Percentiles rank a stretch among this genome's conserved stretches.
Evolutionary conservation across 495 filamentous ascomycete genomes (phyloP).

Genomic region (Stereocaulon alpinum): DNA sequence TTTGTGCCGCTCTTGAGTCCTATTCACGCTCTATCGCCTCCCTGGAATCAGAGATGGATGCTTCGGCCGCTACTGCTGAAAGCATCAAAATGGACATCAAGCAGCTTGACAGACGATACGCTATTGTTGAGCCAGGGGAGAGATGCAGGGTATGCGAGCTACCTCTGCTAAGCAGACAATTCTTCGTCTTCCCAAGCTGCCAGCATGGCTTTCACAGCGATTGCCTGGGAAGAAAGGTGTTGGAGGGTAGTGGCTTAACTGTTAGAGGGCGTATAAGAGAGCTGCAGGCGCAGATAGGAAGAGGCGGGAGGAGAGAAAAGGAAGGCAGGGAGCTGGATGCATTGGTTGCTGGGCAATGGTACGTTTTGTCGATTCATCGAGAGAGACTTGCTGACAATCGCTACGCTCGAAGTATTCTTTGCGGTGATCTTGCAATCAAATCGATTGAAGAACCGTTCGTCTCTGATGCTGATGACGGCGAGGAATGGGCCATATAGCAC

Average conservation of each 20-base stretch:
- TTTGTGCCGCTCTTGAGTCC: constrained; percentile 83
- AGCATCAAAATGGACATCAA: constrained; percentile 83
- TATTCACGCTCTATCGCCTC: constrained; percentile 83
- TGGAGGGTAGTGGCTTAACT: constrained; percentile 45
- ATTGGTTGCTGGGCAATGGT: constrained; percentile 73
- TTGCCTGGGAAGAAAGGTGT: constrained; percentile 72
- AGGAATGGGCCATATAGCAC: constrained; percentile 70
- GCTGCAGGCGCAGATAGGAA: constrained; percentile 67
- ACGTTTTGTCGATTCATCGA: constrained; percentile 28
- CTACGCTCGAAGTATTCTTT: constrained; percentile 55
- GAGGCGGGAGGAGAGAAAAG: constrained; percentile 62
- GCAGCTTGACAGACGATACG: constrained; percentile 75
- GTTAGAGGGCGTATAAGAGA: constrained; percentile 69
- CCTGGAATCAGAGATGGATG: constrained; percentile 94
- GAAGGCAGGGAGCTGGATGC: constrained; percentile 83
- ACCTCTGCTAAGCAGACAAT: constrained; percentile 77
- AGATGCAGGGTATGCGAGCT: constrained; percentile 79
- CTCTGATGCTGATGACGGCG: constrained; percentile 51
- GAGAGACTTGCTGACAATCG: background rate
- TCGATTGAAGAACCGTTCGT: constrained; percentile 89
- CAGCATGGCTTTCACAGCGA: constrained; percentile 97
- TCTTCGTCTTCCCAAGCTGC: constrained; percentile 89
- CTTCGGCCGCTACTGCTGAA: constrained; percentile 70
- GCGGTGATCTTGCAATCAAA: constrained; percentile 88
- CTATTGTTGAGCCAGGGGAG: constrained; percentile 94